Evolutionary conservation across 768 basidiomycete species (phyloP).

Genomic region (Mycena epipterygia): DNA sequence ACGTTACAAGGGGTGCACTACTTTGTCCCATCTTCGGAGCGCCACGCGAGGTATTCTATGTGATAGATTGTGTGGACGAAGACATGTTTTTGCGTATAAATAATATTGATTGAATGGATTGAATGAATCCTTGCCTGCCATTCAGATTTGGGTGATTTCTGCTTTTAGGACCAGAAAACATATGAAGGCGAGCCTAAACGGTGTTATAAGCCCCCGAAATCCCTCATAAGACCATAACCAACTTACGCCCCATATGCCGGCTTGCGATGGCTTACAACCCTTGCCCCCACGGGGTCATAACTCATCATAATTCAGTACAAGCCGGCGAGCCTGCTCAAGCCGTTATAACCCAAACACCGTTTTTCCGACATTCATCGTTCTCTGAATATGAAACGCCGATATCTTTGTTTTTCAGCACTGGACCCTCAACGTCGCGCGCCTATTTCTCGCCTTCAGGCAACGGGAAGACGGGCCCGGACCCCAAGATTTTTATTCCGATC

Average conservation of each 20-base stretch:
- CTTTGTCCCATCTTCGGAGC: conserved; percentile 13
- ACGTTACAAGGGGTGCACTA: conserved; percentile 5
- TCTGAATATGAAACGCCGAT: too few species aligned
- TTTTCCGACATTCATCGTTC: conserved; percentile 14
- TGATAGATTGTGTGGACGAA: conserved; percentile 18
- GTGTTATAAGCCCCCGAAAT: not conserved
- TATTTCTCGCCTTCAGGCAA: conserved; percentile 5
- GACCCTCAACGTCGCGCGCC: conserved; percentile 3
- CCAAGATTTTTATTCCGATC: not conserved
- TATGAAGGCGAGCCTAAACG: not conserved
- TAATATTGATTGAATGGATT: not conserved
- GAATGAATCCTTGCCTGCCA: not conserved
- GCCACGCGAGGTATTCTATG: not conserved
- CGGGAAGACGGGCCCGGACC: not conserved
- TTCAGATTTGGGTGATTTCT: too few species aligned
- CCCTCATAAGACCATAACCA: not conserved
- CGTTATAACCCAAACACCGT: not conserved
- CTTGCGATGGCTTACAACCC: not conserved
- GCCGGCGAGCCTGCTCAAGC: not conserved
- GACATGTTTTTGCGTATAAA: conserved; percentile 15
- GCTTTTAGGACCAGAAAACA: too few species aligned
- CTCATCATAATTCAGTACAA: too few species aligned
- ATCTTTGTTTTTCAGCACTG: too few species aligned
- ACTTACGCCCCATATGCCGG: not conserved
- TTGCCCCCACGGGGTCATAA: not conserved